Evolutionary conservation across 179 eudicot genomes (phyloP).

Genomic region (Beta macrorhiza): DNA sequence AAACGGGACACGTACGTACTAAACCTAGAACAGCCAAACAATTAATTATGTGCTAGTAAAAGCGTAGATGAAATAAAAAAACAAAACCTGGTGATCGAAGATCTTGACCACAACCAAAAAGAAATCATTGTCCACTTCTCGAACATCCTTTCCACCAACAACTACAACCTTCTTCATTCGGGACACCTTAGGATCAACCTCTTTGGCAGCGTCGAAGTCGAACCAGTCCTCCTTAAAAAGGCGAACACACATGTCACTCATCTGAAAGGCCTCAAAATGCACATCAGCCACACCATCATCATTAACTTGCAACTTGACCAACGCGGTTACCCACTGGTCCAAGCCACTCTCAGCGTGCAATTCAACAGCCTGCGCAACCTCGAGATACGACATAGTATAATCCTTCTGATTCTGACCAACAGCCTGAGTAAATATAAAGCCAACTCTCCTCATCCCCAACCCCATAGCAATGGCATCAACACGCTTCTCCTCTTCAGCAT

Average conservation of each 20-base stretch:
- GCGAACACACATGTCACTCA: constrained; percentile 93
- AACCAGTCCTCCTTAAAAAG: constrained; percentile 93
- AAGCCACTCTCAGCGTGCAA: constrained; percentile 71
- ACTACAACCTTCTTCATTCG: constrained; percentile 88
- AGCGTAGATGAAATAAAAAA: background rate
- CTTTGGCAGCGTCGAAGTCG: constrained; percentile 49
- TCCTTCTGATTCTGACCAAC: constrained; percentile 67
- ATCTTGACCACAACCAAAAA: constrained; percentile 91
- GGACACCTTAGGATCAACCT: constrained; percentile 75
- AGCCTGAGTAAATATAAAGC: constrained; percentile 87
- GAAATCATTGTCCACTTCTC: constrained; percentile 87
- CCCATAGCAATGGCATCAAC: constrained; percentile 82
- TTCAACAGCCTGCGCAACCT: constrained; percentile 82
- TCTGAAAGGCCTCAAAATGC: constrained; percentile 95
- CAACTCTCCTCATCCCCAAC: constrained; percentile 81
- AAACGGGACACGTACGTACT: background rate
- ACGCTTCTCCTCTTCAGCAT: constrained; percentile 66
- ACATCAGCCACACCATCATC: constrained; percentile 87
- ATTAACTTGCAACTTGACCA: constrained; percentile 87
- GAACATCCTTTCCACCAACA: constrained; percentile 89
- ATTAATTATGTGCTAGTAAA: background rate
- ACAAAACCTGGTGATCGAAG: constrained; percentile 72
- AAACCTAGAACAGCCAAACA: background rate
- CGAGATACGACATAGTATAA: constrained; percentile 73
- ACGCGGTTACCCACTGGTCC: constrained; percentile 96